phyloP scores from a whole-genome alignment of 2,329 filamentous ascomycete species.

The Rutstroemia sp. region DNA sequence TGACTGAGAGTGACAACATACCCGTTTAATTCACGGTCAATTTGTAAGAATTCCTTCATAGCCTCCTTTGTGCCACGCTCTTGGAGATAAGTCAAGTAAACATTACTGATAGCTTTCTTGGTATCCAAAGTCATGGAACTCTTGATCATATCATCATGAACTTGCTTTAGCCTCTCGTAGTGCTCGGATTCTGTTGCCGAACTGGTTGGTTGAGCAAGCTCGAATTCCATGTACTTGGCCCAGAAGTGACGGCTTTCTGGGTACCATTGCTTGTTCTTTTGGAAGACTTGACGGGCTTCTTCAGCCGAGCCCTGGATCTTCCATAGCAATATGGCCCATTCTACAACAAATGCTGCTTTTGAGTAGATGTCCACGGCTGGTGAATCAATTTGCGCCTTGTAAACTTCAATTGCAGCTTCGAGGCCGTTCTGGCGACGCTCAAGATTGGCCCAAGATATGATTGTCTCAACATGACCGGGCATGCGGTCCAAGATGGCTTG shows the following conservation, averaged over 20 bases:
- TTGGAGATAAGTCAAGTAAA: constrained; percentile 78
- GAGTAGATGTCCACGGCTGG: constrained; percentile 65
- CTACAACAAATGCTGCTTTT: constrained; percentile 79
- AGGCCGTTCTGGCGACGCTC: constrained; percentile 76
- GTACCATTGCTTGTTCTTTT: constrained; percentile 77
- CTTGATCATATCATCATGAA: constrained; percentile 66
- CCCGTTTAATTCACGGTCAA: constrained; percentile 87
- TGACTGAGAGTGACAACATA: constrained; percentile 33
- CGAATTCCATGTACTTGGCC: constrained; percentile 82
- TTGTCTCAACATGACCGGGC: constrained; percentile 79
- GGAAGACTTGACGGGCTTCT: constrained; percentile 77
- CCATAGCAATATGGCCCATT: constrained; percentile 84
- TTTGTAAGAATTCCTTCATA: constrained; percentile 75
- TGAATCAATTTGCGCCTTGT: constrained; percentile 73
- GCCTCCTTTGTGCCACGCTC: constrained; percentile 74
- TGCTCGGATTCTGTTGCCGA: constrained; percentile 56
- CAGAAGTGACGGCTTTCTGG: constrained; percentile 83
- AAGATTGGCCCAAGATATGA: constrained; percentile 80
- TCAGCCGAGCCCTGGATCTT: constrained; percentile 74
- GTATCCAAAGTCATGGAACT: constrained; percentile 59
- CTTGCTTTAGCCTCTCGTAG: constrained; percentile 68
- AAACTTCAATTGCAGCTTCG: constrained; percentile 76
- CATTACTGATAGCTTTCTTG: constrained; percentile 67
- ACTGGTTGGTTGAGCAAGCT: constrained; percentile 72
- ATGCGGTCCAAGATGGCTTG: constrained; percentile 67